Base-by-base conservation (phyloP, 106 monocot genomes). In the Apostasia ramifera region DNA sequence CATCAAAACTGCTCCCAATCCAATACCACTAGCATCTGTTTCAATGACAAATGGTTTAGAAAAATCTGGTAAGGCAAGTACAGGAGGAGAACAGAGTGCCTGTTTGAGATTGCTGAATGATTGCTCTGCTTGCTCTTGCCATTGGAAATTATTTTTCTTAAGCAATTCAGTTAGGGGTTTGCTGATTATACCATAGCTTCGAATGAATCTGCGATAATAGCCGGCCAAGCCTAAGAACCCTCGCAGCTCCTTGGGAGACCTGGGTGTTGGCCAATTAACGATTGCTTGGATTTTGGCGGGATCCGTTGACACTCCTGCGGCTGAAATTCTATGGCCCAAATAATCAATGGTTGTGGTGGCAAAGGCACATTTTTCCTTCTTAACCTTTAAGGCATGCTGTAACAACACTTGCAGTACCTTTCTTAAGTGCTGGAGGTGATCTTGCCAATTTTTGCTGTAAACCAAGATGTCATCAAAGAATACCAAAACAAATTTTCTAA, bases 191-290 rank as follows among this genome's bases (percentile, higher is more conserved):
- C 58, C 71, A 71, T 71, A 71, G n/a, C 40, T 5, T 52, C 63
- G 7, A 14, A 63, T n/a, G 41, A 63, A 63, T 40, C 12, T 61
- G 10, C 53, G 15, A 40, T 63, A 73, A 73, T 73, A 73, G 10
- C 50, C 63, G 9, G 61, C 41, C 8, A 73, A 43, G 26, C 59
- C 71, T 3, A 72, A 13, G 37, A 72, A 72, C 4, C 71, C 48
- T 1, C 60, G 12, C 1, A 66, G 15, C 41, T 37, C 43, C 45
- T 4, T 53, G 4, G 6, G 6, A 9, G 43, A n/a, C 14, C 2
- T 47, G 55, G 74, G 1, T 0, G 5, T 57, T 42, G 50, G 61
- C 62, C 62, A 63, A 3, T 57, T 9, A 5, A 51, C 5, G 7
- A 0, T 9, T 1, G 9, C 50, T 51, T 26, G 26, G 26, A 26